Evolutionary conservation across 257 asterid species (phyloP).

Genomic region (Paraleonurus japonicus): DNA sequence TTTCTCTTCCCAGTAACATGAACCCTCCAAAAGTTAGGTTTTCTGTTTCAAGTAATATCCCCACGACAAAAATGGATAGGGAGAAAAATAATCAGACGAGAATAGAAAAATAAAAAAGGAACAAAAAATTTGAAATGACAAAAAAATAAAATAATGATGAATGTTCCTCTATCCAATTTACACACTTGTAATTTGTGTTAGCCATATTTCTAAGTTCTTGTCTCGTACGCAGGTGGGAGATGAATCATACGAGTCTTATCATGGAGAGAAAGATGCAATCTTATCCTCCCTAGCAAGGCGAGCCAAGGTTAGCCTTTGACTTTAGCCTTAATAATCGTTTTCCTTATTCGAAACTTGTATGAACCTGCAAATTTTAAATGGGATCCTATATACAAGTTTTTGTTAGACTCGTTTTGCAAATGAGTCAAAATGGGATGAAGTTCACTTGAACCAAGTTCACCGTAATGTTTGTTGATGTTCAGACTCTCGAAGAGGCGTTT

Average conservation of each 20-base stretch:
- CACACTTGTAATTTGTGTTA: not conserved
- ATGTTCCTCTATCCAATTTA: conserved; percentile 7
- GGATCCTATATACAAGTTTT: not conserved
- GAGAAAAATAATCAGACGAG: not conserved
- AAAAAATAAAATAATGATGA: not conserved
- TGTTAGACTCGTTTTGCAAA: too few species aligned
- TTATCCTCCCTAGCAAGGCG: conserved; percentile 84
- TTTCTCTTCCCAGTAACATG: conserved; percentile 48
- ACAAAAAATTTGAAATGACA: not conserved
- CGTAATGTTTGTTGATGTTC: conserved; percentile 19
- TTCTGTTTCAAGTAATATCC: not conserved
- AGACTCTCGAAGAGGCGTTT: conserved; percentile 87
- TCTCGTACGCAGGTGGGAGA: conserved; percentile 74
- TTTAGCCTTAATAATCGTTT: conserved; percentile 9
- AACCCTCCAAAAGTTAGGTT: conserved; percentile 78
- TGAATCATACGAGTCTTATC: conserved; percentile 80
- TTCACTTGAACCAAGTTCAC: too few species aligned
- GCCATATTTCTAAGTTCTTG: not conserved
- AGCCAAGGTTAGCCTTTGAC: conserved; percentile 67
- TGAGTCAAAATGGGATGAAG: too few species aligned
- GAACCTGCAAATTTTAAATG: not conserved
- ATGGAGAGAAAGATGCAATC: conserved; percentile 77
- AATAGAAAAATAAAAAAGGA: not conserved
- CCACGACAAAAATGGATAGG: not conserved
- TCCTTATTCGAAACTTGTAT: not conserved